Evolutionary conservation across 495 filamentous ascomycete genomes (phyloP).

Genomic region (Apiosordaria backusii): DNA sequence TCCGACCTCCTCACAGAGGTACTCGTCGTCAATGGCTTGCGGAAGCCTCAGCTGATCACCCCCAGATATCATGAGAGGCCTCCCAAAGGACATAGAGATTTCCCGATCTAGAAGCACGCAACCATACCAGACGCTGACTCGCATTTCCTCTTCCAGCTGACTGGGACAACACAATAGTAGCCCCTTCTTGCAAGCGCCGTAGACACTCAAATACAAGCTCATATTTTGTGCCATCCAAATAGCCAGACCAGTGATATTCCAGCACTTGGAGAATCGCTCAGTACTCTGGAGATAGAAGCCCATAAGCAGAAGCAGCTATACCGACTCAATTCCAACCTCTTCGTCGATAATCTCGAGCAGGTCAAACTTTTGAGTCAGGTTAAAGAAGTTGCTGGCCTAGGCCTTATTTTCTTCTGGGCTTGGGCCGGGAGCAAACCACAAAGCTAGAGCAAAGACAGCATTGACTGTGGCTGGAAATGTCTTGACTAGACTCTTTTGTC

Average conservation of each 20-base stretch:
- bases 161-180: neutral
- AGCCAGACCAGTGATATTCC: conserved; percentile 12
- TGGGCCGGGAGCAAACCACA: neutral
- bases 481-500: conserved; percentile 4
- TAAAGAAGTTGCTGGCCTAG: conserved; percentile 1
- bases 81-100: conserved; percentile 11
- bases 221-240: conserved; percentile 13
- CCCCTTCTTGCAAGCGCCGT: neutral
- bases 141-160: conserved; percentile 9
- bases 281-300: conserved; percentile 11
- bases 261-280: conserved; percentile 8
- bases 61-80: conserved; percentile 6
- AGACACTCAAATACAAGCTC: conserved; percentile 5
- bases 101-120: conserved; percentile 8
- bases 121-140: conserved; percentile 8
- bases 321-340: conserved; percentile 8
- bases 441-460: conserved; percentile 10
- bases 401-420: neutral
- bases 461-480: conserved; percentile 6
- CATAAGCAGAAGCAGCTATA: conserved; percentile 11
- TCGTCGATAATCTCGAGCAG: conserved; percentile 11
- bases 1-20: neutral
- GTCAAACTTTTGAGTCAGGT: conserved; percentile 4
- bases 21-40: conserved; percentile 10
- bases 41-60: conserved; percentile 5